Base-by-base conservation (phyloP, 2,329 filamentous ascomycete genomes). In the Orbilia quercus region DNA sequence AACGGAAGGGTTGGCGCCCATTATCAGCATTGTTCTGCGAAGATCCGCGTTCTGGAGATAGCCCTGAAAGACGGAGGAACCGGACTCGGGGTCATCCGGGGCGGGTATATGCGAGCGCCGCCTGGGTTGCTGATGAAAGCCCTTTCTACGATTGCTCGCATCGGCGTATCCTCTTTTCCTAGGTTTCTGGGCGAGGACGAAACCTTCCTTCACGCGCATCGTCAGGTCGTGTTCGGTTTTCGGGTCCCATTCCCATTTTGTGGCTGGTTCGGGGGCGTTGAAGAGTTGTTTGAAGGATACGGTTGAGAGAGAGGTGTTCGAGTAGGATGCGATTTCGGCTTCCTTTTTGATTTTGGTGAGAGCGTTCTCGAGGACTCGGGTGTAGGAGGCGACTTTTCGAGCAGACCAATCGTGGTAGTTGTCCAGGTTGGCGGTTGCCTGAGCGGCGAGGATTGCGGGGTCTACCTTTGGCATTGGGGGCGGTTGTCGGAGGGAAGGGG, bases 241-340 rank as follows among this genome's bases (percentile, higher is more conserved):
- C n/a, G 69, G 54, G 11, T 66, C 60, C 69, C 69, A 73, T 57
- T 73, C 69, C 60, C 69, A 73, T 38, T 66, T 59, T 12, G 60
- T 60, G 4, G 69, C 62, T 11, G 69, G 60, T 7, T 59, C 47
- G 31, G 69, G 57, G 2, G 62, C 53, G 6, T 63, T 53, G 54
- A 73, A 62, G 38, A 66, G 53, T 22, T 73, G 54, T 7, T 45
- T 66, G 69, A 73, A 66, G 25, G 69, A 44, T 34, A 62, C 31
- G 20, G 23, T 53, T 12, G 69, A 58, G 53, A 66, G 28, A 16
- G 60, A 48, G 5, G 20, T 36, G 14, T 57, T 55, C 9, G 69
- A 66, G 42, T 73, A 73, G 14, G 58, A 53, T 22, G 69, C 69
- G 7, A 66, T 4, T 18, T 73, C 42, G 60, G 54, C 55, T 44